phyloP scores from a whole-genome alignment of 345 rosid species.

The Sapria himalayana region DNA sequence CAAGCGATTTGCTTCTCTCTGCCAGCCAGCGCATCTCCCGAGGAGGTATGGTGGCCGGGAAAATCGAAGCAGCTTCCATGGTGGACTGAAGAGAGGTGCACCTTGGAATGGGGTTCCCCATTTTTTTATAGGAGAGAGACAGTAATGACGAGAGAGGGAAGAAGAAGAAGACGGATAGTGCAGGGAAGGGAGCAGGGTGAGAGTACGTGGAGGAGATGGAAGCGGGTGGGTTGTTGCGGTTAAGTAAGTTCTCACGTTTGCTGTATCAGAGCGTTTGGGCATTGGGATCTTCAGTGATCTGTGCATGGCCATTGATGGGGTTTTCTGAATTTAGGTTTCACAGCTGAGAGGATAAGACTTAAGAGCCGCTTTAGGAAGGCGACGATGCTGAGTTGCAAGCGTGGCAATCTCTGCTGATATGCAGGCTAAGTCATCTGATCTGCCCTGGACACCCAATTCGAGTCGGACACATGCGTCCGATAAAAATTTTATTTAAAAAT shows the following conservation, averaged over 20 bases:
- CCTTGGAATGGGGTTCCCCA: constrained; percentile 57
- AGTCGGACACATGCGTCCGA: no score
- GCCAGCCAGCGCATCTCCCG: constrained; percentile 21
- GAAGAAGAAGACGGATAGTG: not conserved
- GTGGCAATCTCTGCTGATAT: not conserved
- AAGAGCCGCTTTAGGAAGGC: no score
- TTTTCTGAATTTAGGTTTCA: not conserved
- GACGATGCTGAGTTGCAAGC: constrained; percentile 3
- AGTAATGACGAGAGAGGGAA: constrained; percentile 11
- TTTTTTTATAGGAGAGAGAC: constrained; percentile 26
- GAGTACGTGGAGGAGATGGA: constrained; percentile 13
- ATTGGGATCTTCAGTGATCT: constrained; percentile 21
- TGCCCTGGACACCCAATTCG: no score
- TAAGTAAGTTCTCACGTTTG: constrained; percentile 27
- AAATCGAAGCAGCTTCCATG: constrained; percentile 79
- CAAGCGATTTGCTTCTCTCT: constrained; percentile 34
- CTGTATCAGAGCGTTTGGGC: constrained; percentile 9
- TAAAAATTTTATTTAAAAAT: no score
- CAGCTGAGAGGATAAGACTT: no score
- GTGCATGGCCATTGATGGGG: constrained; percentile 35
- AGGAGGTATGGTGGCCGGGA: constrained; percentile 47
- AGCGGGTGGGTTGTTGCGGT: constrained; percentile 18
- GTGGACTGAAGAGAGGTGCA: constrained; percentile 59
- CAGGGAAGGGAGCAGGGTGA: constrained; percentile 7
- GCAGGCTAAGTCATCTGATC: no score